Evolutionary conservation across 2,329 filamentous ascomycete species (phyloP).

Genomic region (Ascochyta viciae-villosae): DNA sequence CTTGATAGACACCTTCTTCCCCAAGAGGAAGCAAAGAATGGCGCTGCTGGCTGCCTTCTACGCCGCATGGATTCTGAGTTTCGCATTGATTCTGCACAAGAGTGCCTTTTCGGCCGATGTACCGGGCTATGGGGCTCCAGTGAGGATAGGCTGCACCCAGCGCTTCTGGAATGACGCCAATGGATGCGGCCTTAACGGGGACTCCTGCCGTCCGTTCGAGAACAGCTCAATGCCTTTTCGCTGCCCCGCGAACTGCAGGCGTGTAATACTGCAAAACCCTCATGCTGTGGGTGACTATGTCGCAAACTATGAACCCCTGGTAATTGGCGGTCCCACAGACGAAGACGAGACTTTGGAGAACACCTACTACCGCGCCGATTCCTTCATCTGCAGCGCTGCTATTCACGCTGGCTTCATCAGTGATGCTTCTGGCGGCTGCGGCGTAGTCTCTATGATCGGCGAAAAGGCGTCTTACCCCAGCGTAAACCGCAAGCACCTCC

Average conservation of each 20-base stretch:
- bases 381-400: slow-evolving; percentile 83
- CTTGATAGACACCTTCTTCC: slow-evolving; percentile 68
- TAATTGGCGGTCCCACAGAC: slow-evolving; percentile 61
- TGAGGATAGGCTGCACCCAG: slow-evolving; percentile 70
- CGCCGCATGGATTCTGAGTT: slow-evolving; percentile 72
- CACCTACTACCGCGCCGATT: slow-evolving; percentile 84
- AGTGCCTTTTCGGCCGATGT: slow-evolving; percentile 68
- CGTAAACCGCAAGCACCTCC: slow-evolving; percentile 74
- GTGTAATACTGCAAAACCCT: slow-evolving; percentile 71
- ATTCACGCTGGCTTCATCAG: slow-evolving; percentile 83
- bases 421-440: slow-evolving; percentile 77
- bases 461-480: slow-evolving; percentile 68
- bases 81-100: slow-evolving; percentile 71
- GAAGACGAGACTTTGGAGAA: slow-evolving; percentile 49
- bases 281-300: slow-evolving; percentile 76
- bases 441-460: slow-evolving; percentile 78
- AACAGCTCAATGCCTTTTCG: slow-evolving; percentile 74
- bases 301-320: slow-evolving; percentile 61
- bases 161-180: slow-evolving; percentile 75
- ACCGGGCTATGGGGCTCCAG: slow-evolving; percentile 70
- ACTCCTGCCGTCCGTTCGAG: slow-evolving; percentile 76
- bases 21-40: slow-evolving; percentile 65
- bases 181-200: slow-evolving; percentile 75
- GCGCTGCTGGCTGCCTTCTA: slow-evolving; percentile 67
- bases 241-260: slow-evolving; percentile 75